Conservation (phyloP, 345 rosid species). For the Euclidium syriacum region DNA sequence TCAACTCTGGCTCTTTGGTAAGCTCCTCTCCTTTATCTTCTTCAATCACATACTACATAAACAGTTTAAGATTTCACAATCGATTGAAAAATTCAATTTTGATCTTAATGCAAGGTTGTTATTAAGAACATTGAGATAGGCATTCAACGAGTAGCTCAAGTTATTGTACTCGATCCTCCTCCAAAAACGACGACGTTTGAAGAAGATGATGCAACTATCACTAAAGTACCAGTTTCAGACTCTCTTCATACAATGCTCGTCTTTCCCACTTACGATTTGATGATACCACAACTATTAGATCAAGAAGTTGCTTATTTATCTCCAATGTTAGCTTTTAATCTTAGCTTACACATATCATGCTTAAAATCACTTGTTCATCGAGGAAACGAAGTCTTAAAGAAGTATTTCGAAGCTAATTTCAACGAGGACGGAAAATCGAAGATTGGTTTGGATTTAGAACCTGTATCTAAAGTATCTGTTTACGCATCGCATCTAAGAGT, state of each 20-base stretch:
- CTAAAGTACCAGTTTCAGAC: conserved; percentile 12
- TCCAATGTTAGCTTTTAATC: conserved; percentile 83
- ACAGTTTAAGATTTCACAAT: too few species aligned
- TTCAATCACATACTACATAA: background rate
- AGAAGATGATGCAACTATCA: conserved; percentile 7
- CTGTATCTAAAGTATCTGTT: conserved; percentile 42
- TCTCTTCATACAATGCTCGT: conserved; percentile 42
- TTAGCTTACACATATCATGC: conserved; percentile 69
- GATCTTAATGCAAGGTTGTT: conserved; percentile 43
- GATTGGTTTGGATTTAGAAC: conserved; percentile 55
- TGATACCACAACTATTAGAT: conserved; percentile 34
- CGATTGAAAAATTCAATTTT: background rate
- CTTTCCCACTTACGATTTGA: conserved; percentile 52
- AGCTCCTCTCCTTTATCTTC: conserved; percentile 13
- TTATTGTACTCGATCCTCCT: conserved; percentile 82
- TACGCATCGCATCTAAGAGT: conserved; percentile 87
- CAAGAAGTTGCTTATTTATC: conserved; percentile 68
- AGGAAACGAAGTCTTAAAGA: conserved; percentile 53
- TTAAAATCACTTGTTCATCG: conserved; percentile 52
- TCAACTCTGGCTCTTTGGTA: conserved; percentile 82
- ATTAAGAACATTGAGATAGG: conserved; percentile 52
- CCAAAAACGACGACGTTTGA: conserved; percentile 28
- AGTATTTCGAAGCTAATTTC: conserved; percentile 48
- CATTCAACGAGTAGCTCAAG: conserved; percentile 53
- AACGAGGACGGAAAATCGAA: conserved; percentile 35